Base-by-base conservation (phyloP, 2,329 filamentous ascomycete species). In the Elsinoe ampelina region DNA sequence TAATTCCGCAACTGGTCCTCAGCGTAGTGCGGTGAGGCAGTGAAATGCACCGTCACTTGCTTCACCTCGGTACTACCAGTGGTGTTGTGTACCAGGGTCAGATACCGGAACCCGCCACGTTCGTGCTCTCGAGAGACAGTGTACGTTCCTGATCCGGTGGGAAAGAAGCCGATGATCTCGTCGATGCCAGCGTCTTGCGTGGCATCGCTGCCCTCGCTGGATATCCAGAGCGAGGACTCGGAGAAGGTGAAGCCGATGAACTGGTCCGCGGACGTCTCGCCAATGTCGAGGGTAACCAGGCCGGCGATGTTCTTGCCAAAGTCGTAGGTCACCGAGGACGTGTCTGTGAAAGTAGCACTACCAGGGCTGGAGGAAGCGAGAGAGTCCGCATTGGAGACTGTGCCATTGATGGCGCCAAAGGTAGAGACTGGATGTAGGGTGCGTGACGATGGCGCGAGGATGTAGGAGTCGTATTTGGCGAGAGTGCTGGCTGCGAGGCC, bases 181-280 rank as follows among this genome's bases (percentile, higher is more conserved):
- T 80, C 77, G 10, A 75, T 70, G 0, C 73, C 75, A 3, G 69
- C 67, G 52, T 77, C 72, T 2, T 70, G 70, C 0, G 74, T 78
- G 1, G 73, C 74, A 63, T 80, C 77, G 58, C 72, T 71, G 6
- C 66, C 70, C 26, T 71, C 61, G 2, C 69, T 71, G 36, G 71
- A 77, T 45, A 81, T 75, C 75, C 75, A 81, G 1, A 78, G 60
- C 0, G 69, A 72, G 57, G 67, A 70, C 54, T 75, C 73, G 1
- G 69, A 68, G 57, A 71, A 75, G 1, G 72, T 70, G 26, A 75
- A 63, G 50, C 73, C 73, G 42, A 75, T 73, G 61, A 67, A 71
- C 50, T 74, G 70, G 34, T 67, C 62, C 0, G 60, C 57, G 17
- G 69, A 69, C 1, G 69, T 65, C 0, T 64, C 58, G 12, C 67